phyloP scores from a whole-genome alignment of 257 asterid genomes.

The Euphrasia confusa region DNA sequence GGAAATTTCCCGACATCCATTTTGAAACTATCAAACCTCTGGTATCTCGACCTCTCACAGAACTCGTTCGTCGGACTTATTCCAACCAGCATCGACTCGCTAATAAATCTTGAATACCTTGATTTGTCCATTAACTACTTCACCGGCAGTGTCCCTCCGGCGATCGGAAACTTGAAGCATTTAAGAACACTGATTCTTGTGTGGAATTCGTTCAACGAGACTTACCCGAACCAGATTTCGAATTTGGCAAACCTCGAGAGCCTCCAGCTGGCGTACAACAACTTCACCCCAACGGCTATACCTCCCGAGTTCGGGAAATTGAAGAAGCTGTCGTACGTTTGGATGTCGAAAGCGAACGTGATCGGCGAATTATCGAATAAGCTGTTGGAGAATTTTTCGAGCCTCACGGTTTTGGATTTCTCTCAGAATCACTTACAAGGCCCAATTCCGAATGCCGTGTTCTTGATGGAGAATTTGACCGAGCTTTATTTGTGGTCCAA shows the following conservation, averaged over 20 bases:
- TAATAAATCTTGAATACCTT: too few relatives aligned
- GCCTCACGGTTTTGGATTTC: slow-evolving; percentile 37
- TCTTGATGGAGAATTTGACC: slow-evolving; percentile 55
- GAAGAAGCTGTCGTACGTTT: slow-evolving; percentile 38
- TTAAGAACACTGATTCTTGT: slow-evolving; percentile 32
- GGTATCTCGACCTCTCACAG: slow-evolving; percentile 42
- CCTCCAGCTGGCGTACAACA: slow-evolving; percentile 52
- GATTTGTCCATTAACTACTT: slow-evolving; percentile 39
- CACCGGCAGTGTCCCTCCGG: slow-evolving; percentile 70
- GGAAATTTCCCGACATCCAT: slow-evolving; percentile 52
- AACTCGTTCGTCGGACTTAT: too few relatives aligned
- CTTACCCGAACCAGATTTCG: slow-evolving; percentile 60
- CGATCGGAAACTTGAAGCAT: slow-evolving; percentile 49
- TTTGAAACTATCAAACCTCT: slow-evolving; percentile 43
- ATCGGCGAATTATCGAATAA: slow-evolving; percentile 40
- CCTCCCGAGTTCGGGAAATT: slow-evolving; percentile 62
- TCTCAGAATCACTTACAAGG: slow-evolving; percentile 32
- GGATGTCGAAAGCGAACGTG: slow-evolving; percentile 43
- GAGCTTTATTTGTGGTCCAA: slow-evolving; percentile 38
- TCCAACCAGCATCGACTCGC: too few relatives aligned
- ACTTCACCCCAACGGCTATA: slow-evolving; percentile 45
- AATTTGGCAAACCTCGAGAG: slow-evolving; percentile 52
- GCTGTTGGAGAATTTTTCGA: slow-evolving; percentile 24
- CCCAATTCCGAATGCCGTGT: slow-evolving; percentile 21
- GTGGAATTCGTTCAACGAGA: slow-evolving; percentile 54